phyloP scores from a whole-genome alignment of 805 yeast species.

The Candida ascalaphidarum region DNA sequence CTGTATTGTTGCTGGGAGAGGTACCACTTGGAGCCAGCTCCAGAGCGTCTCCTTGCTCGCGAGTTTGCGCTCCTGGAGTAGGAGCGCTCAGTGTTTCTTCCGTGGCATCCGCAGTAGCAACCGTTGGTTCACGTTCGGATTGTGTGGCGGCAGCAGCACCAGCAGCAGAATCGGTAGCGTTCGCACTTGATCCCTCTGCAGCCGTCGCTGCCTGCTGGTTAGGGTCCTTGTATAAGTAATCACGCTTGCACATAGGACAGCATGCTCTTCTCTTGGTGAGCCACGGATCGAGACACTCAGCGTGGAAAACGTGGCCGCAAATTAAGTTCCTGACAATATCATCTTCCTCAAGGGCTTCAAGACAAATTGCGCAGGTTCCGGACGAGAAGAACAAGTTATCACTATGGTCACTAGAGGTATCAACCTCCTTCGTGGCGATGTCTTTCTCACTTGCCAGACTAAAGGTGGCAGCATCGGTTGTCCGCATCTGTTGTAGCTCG shows the following conservation, averaged over 20 bases:
- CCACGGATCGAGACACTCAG: slow-evolving; percentile 79
- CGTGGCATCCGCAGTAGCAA: too few relatives aligned
- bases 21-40: neutral
- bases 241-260: slow-evolving; percentile 78
- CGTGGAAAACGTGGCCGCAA: slow-evolving; percentile 80
- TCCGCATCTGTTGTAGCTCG: slow-evolving; percentile 1
- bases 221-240: slow-evolving; percentile 40
- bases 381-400: slow-evolving; percentile 45
- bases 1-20: neutral
- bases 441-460: neutral
- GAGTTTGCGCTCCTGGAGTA: neutral
- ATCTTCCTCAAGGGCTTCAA: slow-evolving; percentile 54
- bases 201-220: neutral
- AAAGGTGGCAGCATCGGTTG: too few relatives aligned
- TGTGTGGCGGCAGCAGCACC: neutral
- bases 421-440: neutral
- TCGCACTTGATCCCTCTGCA: neutral
- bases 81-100: slow-evolving; percentile 5
- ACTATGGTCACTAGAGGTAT: neutral
- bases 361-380: slow-evolving; percentile 73
- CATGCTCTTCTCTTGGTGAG: slow-evolving; percentile 64
- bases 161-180: neutral
- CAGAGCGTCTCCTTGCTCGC: neutral
- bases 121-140: neutral
- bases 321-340: slow-evolving; percentile 64